Evolutionary conservation across 768 basidiomycete genomes (phyloP).

Genomic region (Tulasnella sp.): DNA sequence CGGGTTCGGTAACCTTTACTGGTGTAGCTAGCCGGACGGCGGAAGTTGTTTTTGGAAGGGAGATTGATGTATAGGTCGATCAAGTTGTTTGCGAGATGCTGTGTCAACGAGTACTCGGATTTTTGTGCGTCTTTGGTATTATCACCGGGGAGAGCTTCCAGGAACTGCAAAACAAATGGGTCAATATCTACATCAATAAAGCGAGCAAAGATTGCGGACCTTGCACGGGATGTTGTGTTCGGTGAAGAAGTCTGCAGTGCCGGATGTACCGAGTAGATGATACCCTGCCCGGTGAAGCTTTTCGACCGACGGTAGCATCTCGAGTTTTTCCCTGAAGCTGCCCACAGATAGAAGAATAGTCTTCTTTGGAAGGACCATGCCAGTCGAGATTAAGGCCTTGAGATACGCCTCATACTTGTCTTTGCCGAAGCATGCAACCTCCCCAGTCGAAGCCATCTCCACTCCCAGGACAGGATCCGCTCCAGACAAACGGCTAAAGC

Average conservation of each 20-base stretch:
- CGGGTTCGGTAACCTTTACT: constrained; percentile 95
- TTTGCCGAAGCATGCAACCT: constrained; percentile 95
- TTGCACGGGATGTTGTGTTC: constrained; percentile 97
- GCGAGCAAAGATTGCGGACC: constrained; percentile 32
- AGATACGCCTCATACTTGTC: constrained; percentile 98
- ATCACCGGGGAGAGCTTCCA: constrained; percentile 69
- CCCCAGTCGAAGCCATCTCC: constrained; percentile 99
- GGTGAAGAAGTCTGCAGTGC: constrained; percentile 93
- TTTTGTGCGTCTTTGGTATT: constrained; percentile 60
- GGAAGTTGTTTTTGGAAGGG: constrained; percentile 94
- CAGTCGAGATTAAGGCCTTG: constrained; percentile 93
- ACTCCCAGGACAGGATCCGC: constrained; percentile 97
- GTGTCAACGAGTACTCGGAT: constrained; percentile 93
- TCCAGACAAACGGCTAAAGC: constrained; percentile 90
- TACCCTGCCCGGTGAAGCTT: constrained; percentile 89
- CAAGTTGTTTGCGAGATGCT: constrained; percentile 91
- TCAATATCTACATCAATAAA: not conserved
- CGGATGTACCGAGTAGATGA: constrained; percentile 93
- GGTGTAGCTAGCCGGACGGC: constrained; percentile 91
- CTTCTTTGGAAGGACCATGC: constrained; percentile 90
- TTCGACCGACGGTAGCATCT: constrained; percentile 89
- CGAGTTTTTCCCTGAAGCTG: constrained; percentile 93
- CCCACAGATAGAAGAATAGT: constrained; percentile 96
- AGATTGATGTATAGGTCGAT: constrained; percentile 99
- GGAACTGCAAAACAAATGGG: constrained; percentile 43